Percentiles rank a stretch among this genome's conserved stretches.
Conservation (phyloP, 148 eudicot species). For the Fagopyrum tataricum region DNA sequence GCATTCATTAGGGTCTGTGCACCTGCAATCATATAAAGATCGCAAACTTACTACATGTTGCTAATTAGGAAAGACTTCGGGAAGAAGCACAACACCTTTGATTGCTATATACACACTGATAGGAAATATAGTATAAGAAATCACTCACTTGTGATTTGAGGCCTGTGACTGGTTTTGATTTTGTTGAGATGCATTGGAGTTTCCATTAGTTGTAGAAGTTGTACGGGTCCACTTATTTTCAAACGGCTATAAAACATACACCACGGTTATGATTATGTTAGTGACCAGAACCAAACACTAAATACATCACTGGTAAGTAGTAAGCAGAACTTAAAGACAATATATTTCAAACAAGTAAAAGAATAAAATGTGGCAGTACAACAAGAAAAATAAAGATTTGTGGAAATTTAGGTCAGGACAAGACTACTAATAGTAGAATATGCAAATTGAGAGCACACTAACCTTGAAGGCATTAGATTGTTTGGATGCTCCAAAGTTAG, state of each 20-base stretch:
- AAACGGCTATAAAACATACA: constrained; percentile 50
- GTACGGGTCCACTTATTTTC: constrained; percentile 88
- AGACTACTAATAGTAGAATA: not conserved
- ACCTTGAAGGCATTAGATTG: constrained; percentile 54
- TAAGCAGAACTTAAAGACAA: not conserved
- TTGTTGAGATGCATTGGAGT: constrained; percentile 38
- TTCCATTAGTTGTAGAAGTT: constrained; percentile 25
- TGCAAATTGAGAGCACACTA: constrained; percentile 8
- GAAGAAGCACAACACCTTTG: not conserved
- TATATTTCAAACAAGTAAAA: not conserved
- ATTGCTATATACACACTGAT: not conserved
- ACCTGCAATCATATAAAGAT: constrained; percentile 41
- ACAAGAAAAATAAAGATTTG: not conserved
- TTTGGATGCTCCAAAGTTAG: constrained; percentile 34
- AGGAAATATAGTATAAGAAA: not conserved
- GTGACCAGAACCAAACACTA: not conserved
- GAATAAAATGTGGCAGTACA: not conserved
- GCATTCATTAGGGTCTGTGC: constrained; percentile 76
- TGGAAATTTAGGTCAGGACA: not conserved
- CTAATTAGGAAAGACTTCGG: not conserved
- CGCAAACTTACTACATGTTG: not conserved
- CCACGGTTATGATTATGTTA: not conserved
- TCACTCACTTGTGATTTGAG: constrained; percentile 60
- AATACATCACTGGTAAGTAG: not conserved
- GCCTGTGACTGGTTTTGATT: constrained; percentile 47